Evolutionary conservation across 768 basidiomycete species (phyloP), one percentile per base, ranked within the genome.

Genomic region (Leucogyrophana mollusca): DNA sequence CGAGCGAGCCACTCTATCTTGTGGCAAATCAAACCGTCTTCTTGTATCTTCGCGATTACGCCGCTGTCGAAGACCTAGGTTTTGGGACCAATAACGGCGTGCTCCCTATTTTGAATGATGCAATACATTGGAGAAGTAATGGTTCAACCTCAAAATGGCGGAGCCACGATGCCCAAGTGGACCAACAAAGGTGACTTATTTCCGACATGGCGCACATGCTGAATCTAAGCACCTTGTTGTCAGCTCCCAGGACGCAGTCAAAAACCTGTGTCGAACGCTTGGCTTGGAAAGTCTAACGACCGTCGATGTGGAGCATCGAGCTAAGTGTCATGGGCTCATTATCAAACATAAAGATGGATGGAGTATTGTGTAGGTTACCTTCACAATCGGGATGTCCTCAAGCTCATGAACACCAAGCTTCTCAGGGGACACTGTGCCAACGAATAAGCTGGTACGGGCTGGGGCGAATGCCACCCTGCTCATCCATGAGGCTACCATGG

Each of bases 401-500:
- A 9, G 25, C 43, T 51, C 40, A 51, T 21, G 23, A 4, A 51
- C 14, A 32, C 35, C 23, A 52, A 95, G 94, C 17, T 98, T 89
- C 59, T 97, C 95, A 3, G 94, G 85, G 4, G 95, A 98, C 62
- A 97, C 94, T 1, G 73, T 78, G 59, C 94, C 95, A 0, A 79
- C 84, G 8, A 70, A 84, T 9, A 72, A 71, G 21, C 71, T 98
- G 4, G 79, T 85, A 18, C 60, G 72, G 35, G 82, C 80, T 0
- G 94, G 89, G 0, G 57, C 71, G 49, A 65, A 69, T 44, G 85
- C 87, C 0, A 92, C 92, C 0, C 68, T 98, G 2, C 73, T 98
- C 34, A 93, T 98, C 24, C 95, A 98, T 57, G 95, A 98, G 62
- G 90, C 94, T 0, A 93, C 93, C 3, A 85, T 97, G 78, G 88